Base-by-base conservation (phyloP, 2,329 filamentous ascomycete genomes). In the Hirsutella rhossiliensis region DNA sequence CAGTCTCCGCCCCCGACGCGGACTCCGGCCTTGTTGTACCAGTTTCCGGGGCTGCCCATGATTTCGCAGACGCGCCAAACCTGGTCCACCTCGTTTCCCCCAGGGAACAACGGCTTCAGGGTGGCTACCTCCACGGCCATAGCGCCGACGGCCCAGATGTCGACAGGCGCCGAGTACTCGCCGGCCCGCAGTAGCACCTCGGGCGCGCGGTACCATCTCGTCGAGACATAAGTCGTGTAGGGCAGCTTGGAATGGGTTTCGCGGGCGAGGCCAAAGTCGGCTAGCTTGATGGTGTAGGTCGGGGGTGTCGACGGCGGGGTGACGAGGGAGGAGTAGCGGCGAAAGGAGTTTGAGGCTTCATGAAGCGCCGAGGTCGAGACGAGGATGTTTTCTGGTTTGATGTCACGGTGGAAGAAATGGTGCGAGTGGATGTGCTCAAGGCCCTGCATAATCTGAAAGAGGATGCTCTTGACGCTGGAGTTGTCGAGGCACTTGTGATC, bases 61-160 rank as follows among this genome's bases (percentile, higher is more conserved):
- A 98, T 95, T 62, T 98, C 92, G 60, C 92, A 98, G 0, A 98
- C 87, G 53, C 92, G 82, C 92, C 92, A 98, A 2, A 98, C 92
- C 63, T 98, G 92, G 55, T 98, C 92, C 1, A 98, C 92, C 68
- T 98, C 92, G 60, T 98, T 98, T 58, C 88, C 87, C 54, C 92
- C 92, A 11, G 92, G 92, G 71, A 98, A 98, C 11, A 98, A 71
- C 17, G 92, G 92, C 69, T 97, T 98, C 46, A 98, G 63, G 0
- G 92, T 98, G 23, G 92, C 92, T 50, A 98, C 85, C 62, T 98
- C 92, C 11, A 98, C 92, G 7, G 92, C 92, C 92, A 98, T 98
- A 18, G 92, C 92, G 56, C 92, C 92, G 37, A 98, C 80, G 1
- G 92, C 92, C 92, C 92, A 98, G 55, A 98, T 97, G 58, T 98